Base-by-base conservation (phyloP, 2,329 filamentous ascomycete genomes). In the Aspergillus texensis region DNA sequence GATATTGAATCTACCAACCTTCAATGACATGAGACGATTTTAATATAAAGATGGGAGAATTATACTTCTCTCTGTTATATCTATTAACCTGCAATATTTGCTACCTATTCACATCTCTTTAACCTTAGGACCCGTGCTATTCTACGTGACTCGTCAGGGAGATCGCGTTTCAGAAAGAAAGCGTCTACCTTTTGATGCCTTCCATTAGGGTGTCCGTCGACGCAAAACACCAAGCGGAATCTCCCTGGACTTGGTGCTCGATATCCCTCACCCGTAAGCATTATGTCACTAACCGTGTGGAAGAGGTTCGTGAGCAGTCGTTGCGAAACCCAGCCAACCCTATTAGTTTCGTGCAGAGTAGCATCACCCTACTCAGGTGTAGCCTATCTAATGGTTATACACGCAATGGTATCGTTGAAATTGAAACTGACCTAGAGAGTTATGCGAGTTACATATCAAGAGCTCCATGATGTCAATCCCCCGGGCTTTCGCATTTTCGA, bases 341-440 rank as follows among this genome's bases (percentile, higher is more conserved):
- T 11, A 26, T 11, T 6, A 14, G 21, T 46, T 46, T 46, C 21
- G n/a, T 2, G n/a, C 21, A 46, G 45, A 24, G 11, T 46, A 26
- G 21, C 21, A 46, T 26, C 12, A 21, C 9, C 45, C 21, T 46
- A 21, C 12, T 12, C 45, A 46, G 4, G 5, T 6, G 4, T 3
- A 46, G 1, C n/a, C 2, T 21, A 10, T 10, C 21, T 2, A n/a
- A 21, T n/a, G 4, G 1, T 43, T 43, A 24, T 46, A 46, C 21
- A 24, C 4, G 11, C 1, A 11, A 46, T 16, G 9, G 11, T 1
- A 2, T 26, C n/a, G 0, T 12, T 1, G 11, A 4, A 19, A 6
- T 5, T 21, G 4, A 4, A 14, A 26, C 45, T 21, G 9, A 46
- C 11, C 21, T 12, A 46, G 21, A 14, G 45, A 11, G 2, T 46